phyloP scores from a whole-genome alignment of 1,284 basidiomycete species.

The Fomitiporia mediterranea region DNA sequence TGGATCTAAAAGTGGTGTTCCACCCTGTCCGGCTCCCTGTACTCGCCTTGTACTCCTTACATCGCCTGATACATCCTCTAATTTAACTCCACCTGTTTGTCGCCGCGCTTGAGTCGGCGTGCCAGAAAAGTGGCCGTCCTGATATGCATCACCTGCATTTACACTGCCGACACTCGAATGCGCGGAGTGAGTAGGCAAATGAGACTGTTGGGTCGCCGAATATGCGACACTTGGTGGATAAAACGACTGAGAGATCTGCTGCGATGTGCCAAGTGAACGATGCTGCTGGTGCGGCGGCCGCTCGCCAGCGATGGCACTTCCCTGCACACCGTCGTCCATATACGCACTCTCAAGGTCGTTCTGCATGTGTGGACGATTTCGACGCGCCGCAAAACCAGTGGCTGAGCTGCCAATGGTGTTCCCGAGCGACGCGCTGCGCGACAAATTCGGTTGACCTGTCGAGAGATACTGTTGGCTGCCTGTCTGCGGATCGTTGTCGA shows the following conservation, averaged over 20 bases:
- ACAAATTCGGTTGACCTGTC: slow-evolving; percentile 45
- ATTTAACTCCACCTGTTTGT: slow-evolving; percentile 41
- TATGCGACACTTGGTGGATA: slow-evolving; percentile 57
- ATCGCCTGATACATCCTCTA: slow-evolving; percentile 32
- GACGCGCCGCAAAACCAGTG: slow-evolving; percentile 35
- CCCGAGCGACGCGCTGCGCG: slow-evolving; percentile 63
- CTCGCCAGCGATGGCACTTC: neutral
- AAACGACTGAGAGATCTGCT: slow-evolving; percentile 36
- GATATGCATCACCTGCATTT: slow-evolving; percentile 45
- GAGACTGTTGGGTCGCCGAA: slow-evolving; percentile 30
- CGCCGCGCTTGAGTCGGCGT: slow-evolving; percentile 51
- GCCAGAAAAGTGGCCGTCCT: slow-evolving; percentile 60
- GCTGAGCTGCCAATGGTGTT: slow-evolving; percentile 34
- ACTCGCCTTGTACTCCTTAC: slow-evolving; percentile 33
- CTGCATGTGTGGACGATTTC: slow-evolving; percentile 52
- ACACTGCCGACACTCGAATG: slow-evolving; percentile 34
- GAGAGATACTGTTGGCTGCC: slow-evolving; percentile 49
- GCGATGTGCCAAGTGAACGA: slow-evolving; percentile 19
- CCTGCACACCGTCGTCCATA: slow-evolving; percentile 29
- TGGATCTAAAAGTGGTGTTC: slow-evolving; percentile 51
- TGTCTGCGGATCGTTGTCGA: slow-evolving; percentile 53
- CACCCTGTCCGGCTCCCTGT: slow-evolving; percentile 40
- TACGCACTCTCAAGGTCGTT: slow-evolving; percentile 70
- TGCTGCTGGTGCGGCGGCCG: slow-evolving; percentile 15
- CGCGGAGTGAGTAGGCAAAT: slow-evolving; percentile 32